These are phyloP conservation scores for Isabelozyma rhagii DNA, from an alignment of 805 yeast genomes.

Conservation along the genomic window DNA sequence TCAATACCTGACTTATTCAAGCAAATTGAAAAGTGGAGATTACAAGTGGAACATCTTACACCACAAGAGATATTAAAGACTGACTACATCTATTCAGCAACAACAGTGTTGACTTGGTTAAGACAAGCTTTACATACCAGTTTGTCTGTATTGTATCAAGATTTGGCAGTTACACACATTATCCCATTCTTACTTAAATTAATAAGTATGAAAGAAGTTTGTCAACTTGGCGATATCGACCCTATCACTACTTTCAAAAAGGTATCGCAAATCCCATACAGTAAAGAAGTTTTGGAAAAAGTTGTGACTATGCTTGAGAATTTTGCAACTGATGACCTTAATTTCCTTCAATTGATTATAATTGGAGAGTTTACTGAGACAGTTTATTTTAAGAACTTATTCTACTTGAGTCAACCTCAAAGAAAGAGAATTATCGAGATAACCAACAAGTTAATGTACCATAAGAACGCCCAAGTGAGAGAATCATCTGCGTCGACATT, in stretches of 20 bases:
- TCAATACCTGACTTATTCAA: conserved; percentile 44
- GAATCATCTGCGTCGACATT: conserved; percentile 68
- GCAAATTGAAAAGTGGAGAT: conserved; percentile 41
- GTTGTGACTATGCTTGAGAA: conserved; percentile 39
- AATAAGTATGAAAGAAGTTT: conserved; percentile 72
- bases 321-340: conserved; percentile 27
- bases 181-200: conserved; percentile 69
- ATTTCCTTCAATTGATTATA: conserved; percentile 53
- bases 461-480: conserved; percentile 70
- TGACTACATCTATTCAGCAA: conserved; percentile 58
- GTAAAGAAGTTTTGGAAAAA: conserved; percentile 12
- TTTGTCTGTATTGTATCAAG: conserved; percentile 50
- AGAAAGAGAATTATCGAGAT: conserved; percentile 48
- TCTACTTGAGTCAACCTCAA: conserved; percentile 48
- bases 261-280: conserved; percentile 43
- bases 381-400: conserved; percentile 65
- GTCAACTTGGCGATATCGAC: conserved; percentile 61
- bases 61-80: conserved; percentile 60
- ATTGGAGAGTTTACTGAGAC: conserved; percentile 69
- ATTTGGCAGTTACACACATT: conserved; percentile 46
- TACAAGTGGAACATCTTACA: conserved; percentile 29
- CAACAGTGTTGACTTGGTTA: conserved; percentile 64
- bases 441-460: conserved; percentile 53
- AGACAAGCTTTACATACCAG: conserved; percentile 52
- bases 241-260: conserved; percentile 46